These are phyloP conservation scores for Striga hermonthica DNA, from an alignment of 305 asterid genomes.

Conservation along the genomic window DNA sequence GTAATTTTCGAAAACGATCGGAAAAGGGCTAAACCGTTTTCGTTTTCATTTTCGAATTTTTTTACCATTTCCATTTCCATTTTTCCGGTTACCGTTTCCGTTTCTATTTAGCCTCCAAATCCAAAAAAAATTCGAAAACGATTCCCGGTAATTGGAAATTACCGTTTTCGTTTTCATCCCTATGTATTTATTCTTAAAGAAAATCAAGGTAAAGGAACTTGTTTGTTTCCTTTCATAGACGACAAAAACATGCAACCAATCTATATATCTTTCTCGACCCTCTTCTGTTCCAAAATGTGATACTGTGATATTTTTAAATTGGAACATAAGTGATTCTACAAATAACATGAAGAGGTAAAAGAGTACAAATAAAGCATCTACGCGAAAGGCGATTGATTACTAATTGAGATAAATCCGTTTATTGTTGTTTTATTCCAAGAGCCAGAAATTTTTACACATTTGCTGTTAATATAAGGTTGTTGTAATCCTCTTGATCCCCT, in stretches of 20 bases:
- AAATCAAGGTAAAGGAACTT: not conserved
- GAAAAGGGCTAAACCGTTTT: too few relatives aligned
- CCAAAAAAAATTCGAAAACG: too few relatives aligned
- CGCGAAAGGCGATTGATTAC: too few relatives aligned
- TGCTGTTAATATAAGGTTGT: slow-evolving; percentile 60
- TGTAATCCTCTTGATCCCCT: slow-evolving; percentile 58
- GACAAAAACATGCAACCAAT: slow-evolving; percentile 3
- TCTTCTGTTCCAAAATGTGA: not conserved
- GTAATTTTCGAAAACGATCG: too few relatives aligned
- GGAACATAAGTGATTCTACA: not conserved
- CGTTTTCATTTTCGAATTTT: too few relatives aligned
- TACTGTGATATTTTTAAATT: not conserved
- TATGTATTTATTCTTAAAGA: too few relatives aligned
- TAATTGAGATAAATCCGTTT: too few relatives aligned
- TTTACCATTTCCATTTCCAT: too few relatives aligned
- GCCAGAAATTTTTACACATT: slow-evolving; percentile 75
- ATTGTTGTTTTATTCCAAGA: slow-evolving; percentile 43
- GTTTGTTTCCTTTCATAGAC: not conserved
- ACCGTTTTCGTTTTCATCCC: too few relatives aligned
- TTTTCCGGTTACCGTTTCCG: too few relatives aligned
- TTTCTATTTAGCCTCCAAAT: too few relatives aligned
- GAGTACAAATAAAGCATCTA: not conserved
- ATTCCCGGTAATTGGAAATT: too few relatives aligned
- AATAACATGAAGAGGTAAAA: not conserved
- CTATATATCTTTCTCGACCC: not conserved